These are phyloP conservation scores for Berberis vulgaris DNA, from an alignment of 164 flowering plant species.

Conservation along the genomic window DNA sequence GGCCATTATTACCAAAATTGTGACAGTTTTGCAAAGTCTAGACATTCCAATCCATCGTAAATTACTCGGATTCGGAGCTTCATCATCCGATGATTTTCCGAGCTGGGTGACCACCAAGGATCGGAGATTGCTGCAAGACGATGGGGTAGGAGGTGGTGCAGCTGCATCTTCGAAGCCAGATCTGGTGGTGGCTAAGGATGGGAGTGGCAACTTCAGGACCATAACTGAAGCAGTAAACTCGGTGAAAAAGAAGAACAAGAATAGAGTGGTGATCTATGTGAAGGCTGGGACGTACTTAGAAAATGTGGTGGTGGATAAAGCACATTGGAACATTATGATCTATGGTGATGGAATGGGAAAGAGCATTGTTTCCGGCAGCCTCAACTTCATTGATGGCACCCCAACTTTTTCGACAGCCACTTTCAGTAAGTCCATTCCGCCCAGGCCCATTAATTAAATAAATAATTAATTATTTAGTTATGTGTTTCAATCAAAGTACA, in stretches of 20 bases:
- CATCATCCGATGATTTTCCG: constrained; percentile 2
- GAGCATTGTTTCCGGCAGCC: constrained; percentile 49
- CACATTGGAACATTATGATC: constrained; percentile 59
- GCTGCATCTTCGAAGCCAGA: constrained; percentile 13
- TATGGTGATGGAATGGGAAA: constrained; percentile 51
- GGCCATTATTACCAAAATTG: constrained; percentile 47
- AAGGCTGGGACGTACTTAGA: constrained; percentile 52
- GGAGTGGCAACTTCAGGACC: constrained; percentile 32
- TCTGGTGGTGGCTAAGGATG: constrained; percentile 49
- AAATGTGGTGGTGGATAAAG: constrained; percentile 41
- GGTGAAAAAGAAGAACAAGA: constrained; percentile 37
- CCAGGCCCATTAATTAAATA: too few relatives aligned
- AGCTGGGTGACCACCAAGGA: constrained; percentile 10
- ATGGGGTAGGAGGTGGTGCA: not conserved
- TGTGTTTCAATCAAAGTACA: too few relatives aligned
- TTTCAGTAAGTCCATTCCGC: constrained; percentile 31
- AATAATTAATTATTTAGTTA: too few relatives aligned
- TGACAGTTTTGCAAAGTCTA: constrained; percentile 23
- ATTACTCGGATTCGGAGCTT: constrained; percentile 13
- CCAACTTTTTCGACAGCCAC: constrained; percentile 65
- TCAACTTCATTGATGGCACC: constrained; percentile 57
- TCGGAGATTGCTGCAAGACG: constrained; percentile 37
- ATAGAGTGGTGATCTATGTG: constrained; percentile 46
- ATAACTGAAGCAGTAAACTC: constrained; percentile 34
- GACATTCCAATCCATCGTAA: constrained; percentile 42